Evolutionary conservation across 495 filamentous ascomycete species (phyloP), one percentile per base, ranked within the genome.

Genomic region (Tetracladium setigerum): DNA sequence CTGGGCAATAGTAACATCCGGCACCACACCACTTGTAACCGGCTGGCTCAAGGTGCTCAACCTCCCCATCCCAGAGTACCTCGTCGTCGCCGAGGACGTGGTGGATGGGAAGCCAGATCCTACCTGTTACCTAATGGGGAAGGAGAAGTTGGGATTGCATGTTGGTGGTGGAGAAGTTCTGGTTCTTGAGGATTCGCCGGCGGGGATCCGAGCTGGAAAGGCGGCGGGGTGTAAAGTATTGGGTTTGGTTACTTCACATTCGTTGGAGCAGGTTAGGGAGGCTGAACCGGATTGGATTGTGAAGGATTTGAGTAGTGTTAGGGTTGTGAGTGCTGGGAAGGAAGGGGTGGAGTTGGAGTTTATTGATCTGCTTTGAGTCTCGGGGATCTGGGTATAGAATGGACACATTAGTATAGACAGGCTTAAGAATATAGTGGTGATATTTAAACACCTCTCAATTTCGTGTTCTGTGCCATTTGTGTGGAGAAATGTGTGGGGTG

Each of bases 1-100:
- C 38, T 98, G 92, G 92, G 84, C 86, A 18, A 91, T 98, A 47
- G 91, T 96, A 8, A 98, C 92, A 5, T 90, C 84, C 2, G 92
- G 92, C 19, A 90, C 88, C 0, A 68, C 74, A 35, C 84, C 88
- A 4, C 74, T 98, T 12, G 79, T 95, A 4, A 76, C 76, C 15
- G 91, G 89, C 38, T 98, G 92, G 92, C 75, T 96, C 22, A 70
- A 79, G 33, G 82, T 88, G 4, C 62, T 97, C 57, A 66, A 76
- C 36, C 79, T 97, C 39, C 79, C 88, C 22, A 71, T 72, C 22
- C 90, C 90, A 0, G 66, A 76, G 55, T 70, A 85, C 53, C 71
- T 96, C 16, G 81, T 96, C 30, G 81, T 83, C 4, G 92, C 91
- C 15, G 89, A 95, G 69, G 87, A 89, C 37, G 91, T 98, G 15